Evolutionary conservation across 192 early-diverging fungal species (phyloP).

Genomic region (Fimicolochytrium jonesii): DNA sequence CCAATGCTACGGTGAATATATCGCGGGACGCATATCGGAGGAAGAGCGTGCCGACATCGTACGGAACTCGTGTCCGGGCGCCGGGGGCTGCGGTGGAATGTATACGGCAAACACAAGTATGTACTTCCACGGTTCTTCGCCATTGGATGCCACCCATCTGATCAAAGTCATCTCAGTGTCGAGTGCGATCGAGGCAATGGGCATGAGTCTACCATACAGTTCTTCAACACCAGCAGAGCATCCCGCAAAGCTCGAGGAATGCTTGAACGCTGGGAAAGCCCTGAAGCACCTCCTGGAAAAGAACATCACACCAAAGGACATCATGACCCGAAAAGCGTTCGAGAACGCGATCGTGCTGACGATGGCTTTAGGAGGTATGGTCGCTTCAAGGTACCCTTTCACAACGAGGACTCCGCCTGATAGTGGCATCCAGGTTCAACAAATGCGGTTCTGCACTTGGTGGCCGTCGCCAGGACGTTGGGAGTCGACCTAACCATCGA

Average conservation of each 20-base stretch:
- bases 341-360: constrained; percentile 94
- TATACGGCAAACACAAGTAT: constrained; percentile 94
- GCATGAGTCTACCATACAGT: constrained; percentile 94
- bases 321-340: constrained; percentile 92
- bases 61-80: constrained; percentile 60
- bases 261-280: constrained; percentile 72
- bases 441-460: constrained; percentile 93
- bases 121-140: neutral
- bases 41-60: constrained; percentile 67
- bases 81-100: constrained; percentile 99
- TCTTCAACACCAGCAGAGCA: constrained; percentile 91
- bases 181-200: constrained; percentile 93
- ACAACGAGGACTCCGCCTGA: too few species aligned
- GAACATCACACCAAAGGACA: constrained; percentile 92
- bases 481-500: constrained; percentile 81
- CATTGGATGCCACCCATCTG: neutral
- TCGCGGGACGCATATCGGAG: constrained; percentile 87
- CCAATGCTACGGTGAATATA: constrained; percentile 90
- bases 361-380: constrained; percentile 91
- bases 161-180: constrained; percentile 61
- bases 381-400: too few species aligned
- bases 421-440: constrained; percentile 77
- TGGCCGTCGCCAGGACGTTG: constrained; percentile 82
- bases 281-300: constrained; percentile 87
- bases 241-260: constrained; percentile 87